Conservation (phyloP, 495 filamentous ascomycete genomes). For the Neurospora sp. region DNA sequence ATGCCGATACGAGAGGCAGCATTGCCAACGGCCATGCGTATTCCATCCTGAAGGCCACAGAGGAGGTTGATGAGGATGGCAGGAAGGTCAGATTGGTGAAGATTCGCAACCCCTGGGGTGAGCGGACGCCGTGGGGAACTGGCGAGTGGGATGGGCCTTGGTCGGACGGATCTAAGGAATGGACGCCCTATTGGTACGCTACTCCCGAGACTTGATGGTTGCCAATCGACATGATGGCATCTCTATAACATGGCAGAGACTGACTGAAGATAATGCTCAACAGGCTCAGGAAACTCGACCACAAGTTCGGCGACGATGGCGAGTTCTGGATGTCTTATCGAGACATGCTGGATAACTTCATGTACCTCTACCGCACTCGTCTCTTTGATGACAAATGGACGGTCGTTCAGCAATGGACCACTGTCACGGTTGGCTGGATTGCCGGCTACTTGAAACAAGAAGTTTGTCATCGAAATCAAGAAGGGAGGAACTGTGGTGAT, state of each 20-base stretch:
- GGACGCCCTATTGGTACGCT: conserved; percentile 54
- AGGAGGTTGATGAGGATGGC: conserved; percentile 48
- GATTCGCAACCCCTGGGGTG: conserved; percentile 63
- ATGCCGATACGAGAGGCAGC: conserved; percentile 39
- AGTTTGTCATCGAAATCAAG: conserved; percentile 54
- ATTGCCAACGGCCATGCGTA: conserved; percentile 64
- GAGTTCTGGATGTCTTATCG: conserved; percentile 33
- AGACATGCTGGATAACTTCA: conserved; percentile 61
- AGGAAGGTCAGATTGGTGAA: conserved; percentile 43
- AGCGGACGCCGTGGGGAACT: conserved; percentile 12
- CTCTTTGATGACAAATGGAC: conserved; percentile 64
- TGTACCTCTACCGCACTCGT: conserved; percentile 60
- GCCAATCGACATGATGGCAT: background rate
- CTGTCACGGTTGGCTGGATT: conserved; percentile 59
- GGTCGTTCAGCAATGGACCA: conserved; percentile 57
- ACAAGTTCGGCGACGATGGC: conserved; percentile 69
- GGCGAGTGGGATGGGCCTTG: conserved; percentile 63
- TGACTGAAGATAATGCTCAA: background rate
- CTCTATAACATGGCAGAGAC: background rate
- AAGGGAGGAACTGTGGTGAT: conserved; percentile 54
- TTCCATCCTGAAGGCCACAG: conserved; percentile 59
- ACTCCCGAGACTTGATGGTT: background rate
- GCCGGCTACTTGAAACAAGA: conserved; percentile 63
- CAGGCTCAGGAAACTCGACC: conserved; percentile 53
- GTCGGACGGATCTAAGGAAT: conserved; percentile 60